These are phyloP conservation scores for Boechera stricta DNA, from an alignment of 345 rosid genomes.

Conservation along the genomic window DNA sequence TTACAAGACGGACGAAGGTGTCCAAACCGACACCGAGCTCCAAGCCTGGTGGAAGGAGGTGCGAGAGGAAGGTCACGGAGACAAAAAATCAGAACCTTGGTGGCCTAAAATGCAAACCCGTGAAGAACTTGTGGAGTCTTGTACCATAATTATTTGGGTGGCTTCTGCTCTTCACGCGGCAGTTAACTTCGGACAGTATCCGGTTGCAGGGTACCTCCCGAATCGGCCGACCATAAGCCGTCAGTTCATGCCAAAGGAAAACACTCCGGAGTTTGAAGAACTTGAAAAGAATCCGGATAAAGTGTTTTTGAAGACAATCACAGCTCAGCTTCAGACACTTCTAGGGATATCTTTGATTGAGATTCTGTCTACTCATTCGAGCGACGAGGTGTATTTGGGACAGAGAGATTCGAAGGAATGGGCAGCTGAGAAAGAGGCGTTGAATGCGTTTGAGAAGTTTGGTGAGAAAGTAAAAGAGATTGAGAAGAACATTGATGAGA, in stretches of 20 bases:
- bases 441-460: conserved; percentile 55
- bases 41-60: conserved; percentile 80
- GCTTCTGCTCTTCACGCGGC: conserved; percentile 84
- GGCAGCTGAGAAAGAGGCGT: conserved; percentile 55
- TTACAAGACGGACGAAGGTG: conserved; percentile 57
- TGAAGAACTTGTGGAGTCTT: conserved; percentile 56
- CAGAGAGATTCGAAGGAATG: conserved; percentile 59
- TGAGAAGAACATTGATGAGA: conserved; percentile 49
- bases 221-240: conserved; percentile 69
- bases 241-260: conserved; percentile 60
- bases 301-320: conserved; percentile 58
- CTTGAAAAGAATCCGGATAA: conserved; percentile 54
- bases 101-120: conserved; percentile 70
- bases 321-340: conserved; percentile 55
- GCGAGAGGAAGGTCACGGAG: conserved; percentile 74
- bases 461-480: conserved; percentile 54
- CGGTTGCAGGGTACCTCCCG: conserved; percentile 68
- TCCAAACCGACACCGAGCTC: conserved; percentile 60
- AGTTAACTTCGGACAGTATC: conserved; percentile 72
- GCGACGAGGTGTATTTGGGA: conserved; percentile 70
- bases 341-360: conserved; percentile 59
- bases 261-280: conserved; percentile 60
- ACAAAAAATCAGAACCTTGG: conserved; percentile 71
- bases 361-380: conserved; percentile 62
- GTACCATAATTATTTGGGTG: conserved; percentile 75